Percentiles rank a stretch among this genome's conserved stretches.
Evolutionary conservation across 2,329 filamentous ascomycete genomes (phyloP).

Genomic region (Apiospora malaysiana): DNA sequence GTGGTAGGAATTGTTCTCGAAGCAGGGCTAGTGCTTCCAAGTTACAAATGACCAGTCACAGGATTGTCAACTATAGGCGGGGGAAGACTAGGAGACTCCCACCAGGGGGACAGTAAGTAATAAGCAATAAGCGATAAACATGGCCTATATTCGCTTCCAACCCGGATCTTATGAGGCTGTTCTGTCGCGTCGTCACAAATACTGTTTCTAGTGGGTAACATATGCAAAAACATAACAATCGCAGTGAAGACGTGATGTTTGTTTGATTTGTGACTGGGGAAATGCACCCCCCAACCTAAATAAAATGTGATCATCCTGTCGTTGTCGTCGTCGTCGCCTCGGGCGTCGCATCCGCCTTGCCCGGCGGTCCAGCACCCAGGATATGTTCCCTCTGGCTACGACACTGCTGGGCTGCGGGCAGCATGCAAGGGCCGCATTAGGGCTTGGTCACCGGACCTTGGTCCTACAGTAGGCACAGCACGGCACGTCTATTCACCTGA

Average conservation of each 20-base stretch:
- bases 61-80: not conserved
- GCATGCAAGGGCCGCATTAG: constrained; percentile 14
- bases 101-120: not conserved
- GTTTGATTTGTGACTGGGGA: not conserved
- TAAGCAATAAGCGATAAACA: not conserved
- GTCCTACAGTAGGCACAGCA: not conserved
- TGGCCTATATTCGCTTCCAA: not conserved
- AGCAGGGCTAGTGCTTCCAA: constrained; percentile 1
- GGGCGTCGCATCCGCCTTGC: constrained; percentile 2
- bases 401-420: not conserved
- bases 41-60: not conserved
- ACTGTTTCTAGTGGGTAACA: not conserved
- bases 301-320: not conserved
- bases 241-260: not conserved
- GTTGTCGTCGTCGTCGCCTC: not conserved
- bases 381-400: not conserved
- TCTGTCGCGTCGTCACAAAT: not conserved
- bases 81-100: not conserved
- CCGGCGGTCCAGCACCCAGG: not conserved
- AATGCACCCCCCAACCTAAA: too few species aligned
- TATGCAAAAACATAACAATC: too few species aligned
- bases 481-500: not conserved
- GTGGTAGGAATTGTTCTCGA: constrained; percentile 11
- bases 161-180: constrained; percentile 10
- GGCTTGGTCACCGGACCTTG: not conserved